These are phyloP conservation scores for Thelonectria discophora DNA, from an alignment of 2,329 filamentous ascomycete species.

Conservation along the genomic window DNA sequence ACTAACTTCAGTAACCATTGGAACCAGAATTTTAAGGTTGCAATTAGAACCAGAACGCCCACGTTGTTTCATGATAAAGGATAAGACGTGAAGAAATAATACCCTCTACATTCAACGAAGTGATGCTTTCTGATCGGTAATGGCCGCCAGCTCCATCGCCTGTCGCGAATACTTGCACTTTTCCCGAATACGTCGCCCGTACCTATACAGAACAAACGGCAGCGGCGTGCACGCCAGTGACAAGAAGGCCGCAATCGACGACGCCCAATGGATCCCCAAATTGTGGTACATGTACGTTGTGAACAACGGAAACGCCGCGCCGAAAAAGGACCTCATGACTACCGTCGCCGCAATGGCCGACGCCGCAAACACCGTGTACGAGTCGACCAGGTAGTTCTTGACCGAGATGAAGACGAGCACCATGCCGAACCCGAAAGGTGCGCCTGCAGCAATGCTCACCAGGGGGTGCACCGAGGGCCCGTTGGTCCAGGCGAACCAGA, in stretches of 20 bases:
- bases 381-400: slow-evolving; percentile 33
- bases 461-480: slow-evolving; percentile 32
- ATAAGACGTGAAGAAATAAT: too few relatives aligned
- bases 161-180: slow-evolving; percentile 35
- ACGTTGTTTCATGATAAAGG: too few relatives aligned
- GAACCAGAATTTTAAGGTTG: too few relatives aligned
- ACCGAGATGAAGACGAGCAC: slow-evolving; percentile 36
- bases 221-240: slow-evolving; percentile 28
- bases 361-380: slow-evolving; percentile 32
- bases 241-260: slow-evolving; percentile 31
- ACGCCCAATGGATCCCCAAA: slow-evolving; percentile 32
- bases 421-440: slow-evolving; percentile 31
- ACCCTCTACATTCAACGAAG: too few relatives aligned
- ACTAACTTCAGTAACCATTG: too few relatives aligned
- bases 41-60: too few relatives aligned
- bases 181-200: slow-evolving; percentile 30
- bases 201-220: slow-evolving; percentile 35
- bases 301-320: slow-evolving; percentile 33
- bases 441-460: slow-evolving; percentile 30
- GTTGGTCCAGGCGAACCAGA: slow-evolving; percentile 37
- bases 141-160: slow-evolving; percentile 12
- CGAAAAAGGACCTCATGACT: slow-evolving; percentile 30
- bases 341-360: slow-evolving; percentile 35
- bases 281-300: slow-evolving; percentile 33
- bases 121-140: slow-evolving; percentile 6